A percentile compares a stretch with the other conserved stretches of the same genome.
These are phyloP conservation scores for Glutinoglossum americanum DNA, from an alignment of 495 filamentous ascomycete genomes.

Conservation along the genomic window DNA sequence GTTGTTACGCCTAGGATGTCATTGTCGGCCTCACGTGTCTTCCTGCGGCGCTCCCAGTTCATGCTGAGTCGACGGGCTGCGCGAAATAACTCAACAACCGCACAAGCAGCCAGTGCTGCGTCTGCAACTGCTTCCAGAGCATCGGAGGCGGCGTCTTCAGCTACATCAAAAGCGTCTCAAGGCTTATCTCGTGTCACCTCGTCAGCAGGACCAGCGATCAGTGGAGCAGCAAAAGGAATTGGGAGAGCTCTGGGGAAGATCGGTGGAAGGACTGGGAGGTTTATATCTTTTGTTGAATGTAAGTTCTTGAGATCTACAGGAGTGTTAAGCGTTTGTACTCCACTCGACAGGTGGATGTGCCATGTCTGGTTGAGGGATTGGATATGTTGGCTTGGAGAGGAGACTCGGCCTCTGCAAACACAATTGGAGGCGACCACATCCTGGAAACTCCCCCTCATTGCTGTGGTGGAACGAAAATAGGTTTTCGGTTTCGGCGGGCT, in stretches of 20 bases:
- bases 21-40: not conserved
- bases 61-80: not conserved
- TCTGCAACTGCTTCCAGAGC: conserved; percentile 39
- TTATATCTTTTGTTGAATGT: conserved; percentile 75
- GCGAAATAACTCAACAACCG: conserved; percentile 15
- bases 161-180: conserved; percentile 57
- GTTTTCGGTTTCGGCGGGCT: not conserved
- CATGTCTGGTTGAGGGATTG: not conserved
- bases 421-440: not conserved
- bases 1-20: not conserved
- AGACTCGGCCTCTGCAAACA: not conserved
- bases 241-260: conserved; percentile 46
- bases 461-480: not conserved
- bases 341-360: not conserved
- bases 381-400: not conserved
- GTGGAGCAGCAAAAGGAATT: conserved; percentile 41
- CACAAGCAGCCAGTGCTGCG: conserved; percentile 41
- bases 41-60: not conserved
- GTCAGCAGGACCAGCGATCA: conserved; percentile 56
- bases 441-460: not conserved
- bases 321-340: not conserved
- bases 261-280: conserved; percentile 64
- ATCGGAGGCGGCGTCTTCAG: conserved; percentile 37
- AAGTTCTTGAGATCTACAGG: conserved; percentile 20
- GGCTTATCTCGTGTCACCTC: conserved; percentile 68